These are phyloP conservation scores for Fraxinus platypoda DNA, from an alignment of 305 asterid genomes.

Conservation along the genomic window DNA sequence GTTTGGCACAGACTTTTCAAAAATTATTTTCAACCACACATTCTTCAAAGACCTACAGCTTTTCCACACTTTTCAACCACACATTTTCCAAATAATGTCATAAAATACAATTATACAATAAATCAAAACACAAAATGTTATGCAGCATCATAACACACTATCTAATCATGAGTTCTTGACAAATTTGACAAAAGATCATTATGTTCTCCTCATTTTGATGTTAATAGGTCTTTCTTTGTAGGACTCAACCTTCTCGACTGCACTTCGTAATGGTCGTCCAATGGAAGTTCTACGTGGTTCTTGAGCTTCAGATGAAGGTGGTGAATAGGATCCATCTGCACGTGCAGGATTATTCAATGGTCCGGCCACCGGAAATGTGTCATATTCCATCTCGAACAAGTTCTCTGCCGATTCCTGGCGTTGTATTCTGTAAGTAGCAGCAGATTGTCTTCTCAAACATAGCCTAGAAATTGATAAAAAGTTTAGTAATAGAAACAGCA, in stretches of 20 bases:
- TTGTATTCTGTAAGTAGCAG: slow-evolving; percentile 39
- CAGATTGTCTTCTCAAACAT: slow-evolving; percentile 68
- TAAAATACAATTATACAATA: background rate
- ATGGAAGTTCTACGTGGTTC: slow-evolving; percentile 44
- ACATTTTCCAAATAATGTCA: background rate
- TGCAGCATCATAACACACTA: background rate
- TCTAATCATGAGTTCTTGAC: background rate
- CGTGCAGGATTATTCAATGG: slow-evolving; percentile 25
- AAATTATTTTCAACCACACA: background rate
- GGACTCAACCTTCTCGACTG: slow-evolving; percentile 66
- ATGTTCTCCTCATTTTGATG: slow-evolving; percentile 65
- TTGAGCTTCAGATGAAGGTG: slow-evolving; percentile 23
- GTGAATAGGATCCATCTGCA: slow-evolving; percentile 19
- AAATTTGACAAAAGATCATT: slow-evolving; percentile 21
- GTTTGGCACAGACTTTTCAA: background rate
- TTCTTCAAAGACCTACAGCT: background rate
- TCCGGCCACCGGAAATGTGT: slow-evolving; percentile 20
- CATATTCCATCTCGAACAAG: slow-evolving; percentile 53
- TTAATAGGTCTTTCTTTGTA: slow-evolving; percentile 73
- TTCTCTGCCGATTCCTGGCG: slow-evolving; percentile 43
- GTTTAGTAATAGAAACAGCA: background rate
- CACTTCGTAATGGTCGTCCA: slow-evolving; percentile 61
- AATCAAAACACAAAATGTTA: background rate
- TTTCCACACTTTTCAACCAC: background rate
- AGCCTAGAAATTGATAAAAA: slow-evolving; percentile 39